These are phyloP conservation scores for Septoria petroselini DNA, from an alignment of 2,329 filamentous ascomycete genomes.

Conservation along the genomic window DNA sequence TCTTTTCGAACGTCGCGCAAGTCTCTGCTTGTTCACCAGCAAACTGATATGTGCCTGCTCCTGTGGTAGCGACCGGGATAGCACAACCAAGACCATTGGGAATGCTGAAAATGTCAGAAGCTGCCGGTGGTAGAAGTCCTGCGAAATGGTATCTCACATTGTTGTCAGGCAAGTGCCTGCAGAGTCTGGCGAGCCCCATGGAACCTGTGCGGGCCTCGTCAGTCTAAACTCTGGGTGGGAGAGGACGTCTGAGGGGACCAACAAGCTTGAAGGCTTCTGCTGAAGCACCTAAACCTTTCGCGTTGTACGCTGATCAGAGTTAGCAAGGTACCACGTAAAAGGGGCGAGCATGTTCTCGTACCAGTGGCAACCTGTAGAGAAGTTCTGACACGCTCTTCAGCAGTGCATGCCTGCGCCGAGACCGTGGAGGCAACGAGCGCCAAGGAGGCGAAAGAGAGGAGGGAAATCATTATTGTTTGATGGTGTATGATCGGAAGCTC, in stretches of 20 bases:
- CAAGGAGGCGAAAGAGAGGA: no score
- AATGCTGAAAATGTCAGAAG: conserved; percentile 15
- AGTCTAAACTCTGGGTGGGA: neutral
- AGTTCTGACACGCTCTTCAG: no score
- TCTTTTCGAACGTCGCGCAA: neutral
- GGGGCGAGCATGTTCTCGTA: no score
- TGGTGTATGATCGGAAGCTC: no score
- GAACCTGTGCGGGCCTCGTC: conserved; percentile 6
- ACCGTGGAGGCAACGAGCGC: no score
- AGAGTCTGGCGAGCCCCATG: conserved; percentile 19
- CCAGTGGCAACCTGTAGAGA: no score
- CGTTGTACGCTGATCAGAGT: conserved; percentile 12
- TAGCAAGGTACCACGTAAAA: no score
- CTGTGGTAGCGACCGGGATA: conserved; percentile 22
- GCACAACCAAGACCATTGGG: conserved; percentile 16
- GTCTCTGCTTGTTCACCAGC: conserved; percentile 4
- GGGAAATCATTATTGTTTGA: no score
- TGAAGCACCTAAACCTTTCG: conserved; percentile 6
- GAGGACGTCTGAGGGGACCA: neutral
- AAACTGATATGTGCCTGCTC: conserved; percentile 21
- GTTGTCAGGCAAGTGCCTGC: conserved; percentile 15
- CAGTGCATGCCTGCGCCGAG: no score
- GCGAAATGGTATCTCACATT: conserved; percentile 9
- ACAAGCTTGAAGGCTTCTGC: conserved; percentile 10
- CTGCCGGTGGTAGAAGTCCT: neutral